Percentiles rank a stretch among this genome's conserved stretches.
Conservation (phyloP, 2,329 filamentous ascomycete genomes). For the Cladorrhinum sp. region DNA sequence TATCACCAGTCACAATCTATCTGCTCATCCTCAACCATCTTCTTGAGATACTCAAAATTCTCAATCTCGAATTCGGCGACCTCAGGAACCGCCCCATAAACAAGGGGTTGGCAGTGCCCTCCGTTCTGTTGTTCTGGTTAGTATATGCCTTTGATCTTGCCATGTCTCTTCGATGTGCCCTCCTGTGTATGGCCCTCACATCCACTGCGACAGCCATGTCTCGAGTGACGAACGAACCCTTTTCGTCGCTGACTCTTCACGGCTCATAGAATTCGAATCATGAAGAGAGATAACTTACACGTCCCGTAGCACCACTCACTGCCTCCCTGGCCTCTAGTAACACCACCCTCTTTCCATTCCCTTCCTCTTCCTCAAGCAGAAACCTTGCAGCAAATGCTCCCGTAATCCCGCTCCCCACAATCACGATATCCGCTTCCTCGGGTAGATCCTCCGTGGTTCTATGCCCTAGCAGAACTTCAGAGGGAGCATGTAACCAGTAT, state of each 20-base stretch:
- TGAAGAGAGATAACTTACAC: constrained; percentile 48
- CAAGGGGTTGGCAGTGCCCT: constrained; percentile 70
- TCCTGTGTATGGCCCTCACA: neutral
- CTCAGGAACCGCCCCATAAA: constrained; percentile 59
- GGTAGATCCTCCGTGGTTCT: constrained; percentile 65
- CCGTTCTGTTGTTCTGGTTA: constrained; percentile 50
- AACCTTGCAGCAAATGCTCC: constrained; percentile 69
- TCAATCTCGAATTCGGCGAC: constrained; percentile 70
- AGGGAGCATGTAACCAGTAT: constrained; percentile 73
- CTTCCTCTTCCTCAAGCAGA: constrained; percentile 43
- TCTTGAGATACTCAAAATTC: constrained; percentile 60
- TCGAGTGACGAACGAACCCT: neutral
- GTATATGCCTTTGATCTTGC: neutral
- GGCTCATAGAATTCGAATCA: neutral
- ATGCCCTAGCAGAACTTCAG: constrained; percentile 62
- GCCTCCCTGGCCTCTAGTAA: constrained; percentile 77
- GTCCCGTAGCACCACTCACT: constrained; percentile 80
- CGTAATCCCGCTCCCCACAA: constrained; percentile 74
- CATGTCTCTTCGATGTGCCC: neutral
- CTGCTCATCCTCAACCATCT: constrained; percentile 52
- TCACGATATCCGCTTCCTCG: constrained; percentile 60
- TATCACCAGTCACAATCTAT: constrained; percentile 65
- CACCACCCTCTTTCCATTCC: constrained; percentile 53
- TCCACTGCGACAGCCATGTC: neutral
- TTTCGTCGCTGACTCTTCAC: too few relatives aligned